These are phyloP conservation scores for Scalesia atractyloides DNA, from an alignment of 129 eudicot species.

Conservation along the genomic window DNA sequence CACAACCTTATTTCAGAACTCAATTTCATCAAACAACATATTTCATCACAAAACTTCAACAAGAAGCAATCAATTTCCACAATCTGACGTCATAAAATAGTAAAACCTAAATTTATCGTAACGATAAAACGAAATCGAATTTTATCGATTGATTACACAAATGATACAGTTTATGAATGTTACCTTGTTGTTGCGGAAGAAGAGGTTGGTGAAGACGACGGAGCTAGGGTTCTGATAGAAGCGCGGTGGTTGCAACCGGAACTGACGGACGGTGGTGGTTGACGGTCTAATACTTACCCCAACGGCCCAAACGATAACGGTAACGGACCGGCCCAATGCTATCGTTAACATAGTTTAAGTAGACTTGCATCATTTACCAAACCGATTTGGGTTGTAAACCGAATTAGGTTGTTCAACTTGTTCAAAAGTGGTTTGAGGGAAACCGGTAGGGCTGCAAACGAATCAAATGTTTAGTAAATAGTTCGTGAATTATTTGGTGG, in stretches of 20 bases:
- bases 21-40: neutral
- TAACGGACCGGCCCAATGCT: constrained; percentile 2
- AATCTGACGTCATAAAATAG: constrained; percentile 9
- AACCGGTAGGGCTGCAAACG: no score
- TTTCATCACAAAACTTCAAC: neutral
- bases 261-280: constrained; percentile 5
- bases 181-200: constrained; percentile 17
- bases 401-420: no score
- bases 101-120: constrained; percentile 18
- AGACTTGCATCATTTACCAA: no score
- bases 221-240: constrained; percentile 16
- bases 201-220: constrained; percentile 20
- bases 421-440: no score
- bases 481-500: no score
- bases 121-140: neutral
- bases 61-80: neutral
- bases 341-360: no score
- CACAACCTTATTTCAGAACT: neutral
- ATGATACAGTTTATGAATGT: neutral
- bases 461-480: no score
- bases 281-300: neutral
- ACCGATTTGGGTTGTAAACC: no score
- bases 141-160: constrained; percentile 7
- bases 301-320: neutral
- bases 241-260: constrained; percentile 25